These are phyloP conservation scores for Aaosphaeria pasadenensis DNA, from an alignment of 2,329 filamentous ascomycete species.

Conservation along the genomic window DNA sequence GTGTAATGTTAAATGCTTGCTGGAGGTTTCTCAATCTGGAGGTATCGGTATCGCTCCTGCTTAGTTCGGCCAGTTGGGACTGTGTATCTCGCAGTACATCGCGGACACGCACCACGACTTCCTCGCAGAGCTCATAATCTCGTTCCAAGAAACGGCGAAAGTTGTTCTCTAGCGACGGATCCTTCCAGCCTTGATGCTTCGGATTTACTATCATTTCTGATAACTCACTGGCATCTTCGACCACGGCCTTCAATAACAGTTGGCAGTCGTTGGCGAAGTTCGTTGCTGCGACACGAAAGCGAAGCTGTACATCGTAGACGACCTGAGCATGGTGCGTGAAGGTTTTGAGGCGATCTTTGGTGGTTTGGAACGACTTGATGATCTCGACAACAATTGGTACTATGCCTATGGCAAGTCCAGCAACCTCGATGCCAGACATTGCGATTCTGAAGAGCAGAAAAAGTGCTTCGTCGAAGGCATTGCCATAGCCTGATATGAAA, in stretches of 20 bases:
- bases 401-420: conserved; percentile 6
- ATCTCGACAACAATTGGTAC: conserved; percentile 8
- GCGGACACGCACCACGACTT: conserved; percentile 6
- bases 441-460: no score
- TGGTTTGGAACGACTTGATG: conserved; percentile 5
- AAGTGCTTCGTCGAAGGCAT: neutral
- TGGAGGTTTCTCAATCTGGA: neutral
- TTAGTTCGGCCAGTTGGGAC: conserved; percentile 4
- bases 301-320: conserved; percentile 5
- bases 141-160: conserved; percentile 5
- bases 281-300: conserved; percentile 5
- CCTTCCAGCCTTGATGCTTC: conserved; percentile 1
- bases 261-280: conserved; percentile 8
- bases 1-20: conserved; percentile 5
- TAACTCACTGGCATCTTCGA: conserved; percentile 4
- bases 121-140: conserved; percentile 7
- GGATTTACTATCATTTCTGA: neutral
- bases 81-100: conserved; percentile 8
- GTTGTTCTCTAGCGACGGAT: conserved; percentile 3
- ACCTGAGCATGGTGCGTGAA: conserved; percentile 3
- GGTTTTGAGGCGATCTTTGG: conserved; percentile 4
- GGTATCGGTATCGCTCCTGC: neutral
- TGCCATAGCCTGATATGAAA: neutral
- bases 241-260: conserved; percentile 6
- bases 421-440: conserved; percentile 9